These are phyloP conservation scores for Cymodocea nodosa DNA, from an alignment of 116 monocot genomes.

Conservation along the genomic window DNA sequence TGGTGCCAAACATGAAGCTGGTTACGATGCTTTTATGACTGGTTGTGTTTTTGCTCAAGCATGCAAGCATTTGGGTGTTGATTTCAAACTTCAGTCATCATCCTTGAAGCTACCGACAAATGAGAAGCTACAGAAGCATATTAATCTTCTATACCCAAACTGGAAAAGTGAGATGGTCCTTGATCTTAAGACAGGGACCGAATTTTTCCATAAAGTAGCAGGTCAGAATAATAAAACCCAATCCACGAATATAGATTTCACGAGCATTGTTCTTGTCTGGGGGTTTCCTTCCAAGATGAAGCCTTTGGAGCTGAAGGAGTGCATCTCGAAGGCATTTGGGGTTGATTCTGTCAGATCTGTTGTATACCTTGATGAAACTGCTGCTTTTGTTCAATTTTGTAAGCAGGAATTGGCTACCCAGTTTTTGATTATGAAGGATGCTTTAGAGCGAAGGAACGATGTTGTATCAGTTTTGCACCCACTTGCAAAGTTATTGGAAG, in stretches of 20 bases:
- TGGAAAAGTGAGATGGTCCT: slow-evolving; percentile 72
- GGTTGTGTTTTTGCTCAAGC: slow-evolving; percentile 87
- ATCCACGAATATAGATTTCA: slow-evolving; percentile 31
- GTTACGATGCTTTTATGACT: slow-evolving; percentile 98
- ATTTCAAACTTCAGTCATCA: slow-evolving; percentile 42
- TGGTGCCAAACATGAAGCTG: slow-evolving; percentile 95
- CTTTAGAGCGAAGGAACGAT: slow-evolving; percentile 40
- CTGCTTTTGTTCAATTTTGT: slow-evolving; percentile 68
- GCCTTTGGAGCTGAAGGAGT: slow-evolving; percentile 44
- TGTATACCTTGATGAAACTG: slow-evolving; percentile 61
- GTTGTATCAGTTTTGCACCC: slow-evolving; percentile 62
- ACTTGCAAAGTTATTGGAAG: slow-evolving; percentile 57
- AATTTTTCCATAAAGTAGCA: slow-evolving; percentile 24
- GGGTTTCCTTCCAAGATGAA: slow-evolving; percentile 53
- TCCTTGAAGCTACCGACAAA: slow-evolving; percentile 21
- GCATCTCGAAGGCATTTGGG: slow-evolving; percentile 52
- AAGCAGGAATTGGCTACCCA: slow-evolving; percentile 48
- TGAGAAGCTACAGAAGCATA: slow-evolving; percentile 45
- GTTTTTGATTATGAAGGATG: slow-evolving; percentile 58
- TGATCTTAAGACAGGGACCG: slow-evolving; percentile 48
- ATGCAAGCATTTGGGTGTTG: slow-evolving; percentile 63
- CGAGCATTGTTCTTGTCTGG: slow-evolving; percentile 66
- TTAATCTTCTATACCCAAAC: slow-evolving; percentile 53
- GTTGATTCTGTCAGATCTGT: slow-evolving; percentile 41
- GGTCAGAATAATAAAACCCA: slow-evolving; percentile 17